phyloP scores from a whole-genome alignment of 805 yeast species.

The Lachancea waltii region DNA sequence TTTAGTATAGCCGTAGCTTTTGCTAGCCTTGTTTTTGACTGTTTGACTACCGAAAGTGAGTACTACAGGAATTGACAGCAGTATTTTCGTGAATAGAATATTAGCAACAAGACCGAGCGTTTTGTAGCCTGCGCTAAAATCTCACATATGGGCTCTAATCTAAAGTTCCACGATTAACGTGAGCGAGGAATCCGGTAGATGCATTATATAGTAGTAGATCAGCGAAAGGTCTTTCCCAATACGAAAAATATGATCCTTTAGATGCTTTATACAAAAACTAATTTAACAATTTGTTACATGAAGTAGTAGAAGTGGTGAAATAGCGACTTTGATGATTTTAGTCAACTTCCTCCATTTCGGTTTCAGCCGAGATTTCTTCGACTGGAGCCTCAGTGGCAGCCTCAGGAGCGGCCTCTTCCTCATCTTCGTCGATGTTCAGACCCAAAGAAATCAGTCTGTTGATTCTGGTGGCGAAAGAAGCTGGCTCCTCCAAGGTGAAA shows the following conservation, averaged over 20 bases:
- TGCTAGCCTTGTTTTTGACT: too few relatives aligned
- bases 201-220: neutral
- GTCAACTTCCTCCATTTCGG: conserved; percentile 99
- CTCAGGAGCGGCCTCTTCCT: conserved; percentile 42
- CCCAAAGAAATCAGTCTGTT: conserved; percentile 98
- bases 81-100: too few relatives aligned
- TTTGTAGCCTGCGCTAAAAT: too few relatives aligned
- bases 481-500: conserved; percentile 98
- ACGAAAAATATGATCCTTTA: conserved; percentile 1
- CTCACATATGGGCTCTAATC: too few relatives aligned
- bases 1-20: too few relatives aligned
- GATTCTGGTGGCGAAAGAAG: conserved; percentile 93
- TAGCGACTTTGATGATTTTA: too few relatives aligned
- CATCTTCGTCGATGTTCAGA: conserved; percentile 93
- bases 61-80: too few relatives aligned
- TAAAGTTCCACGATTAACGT: too few relatives aligned
- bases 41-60: too few relatives aligned
- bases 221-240: neutral
- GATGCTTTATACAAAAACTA: conserved; percentile 6
- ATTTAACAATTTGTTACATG: conserved; percentile 1
- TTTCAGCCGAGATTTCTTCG: conserved; percentile 66
- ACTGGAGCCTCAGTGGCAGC: conserved; percentile 44
- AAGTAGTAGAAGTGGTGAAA: neutral
- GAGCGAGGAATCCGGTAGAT: too few relatives aligned
- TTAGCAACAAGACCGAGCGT: too few relatives aligned